Percentiles rank a stretch among this genome's conserved stretches.
Evolutionary conservation across 2,329 filamentous ascomycete species (phyloP).

Genomic region (Bipolaris gigantea): DNA sequence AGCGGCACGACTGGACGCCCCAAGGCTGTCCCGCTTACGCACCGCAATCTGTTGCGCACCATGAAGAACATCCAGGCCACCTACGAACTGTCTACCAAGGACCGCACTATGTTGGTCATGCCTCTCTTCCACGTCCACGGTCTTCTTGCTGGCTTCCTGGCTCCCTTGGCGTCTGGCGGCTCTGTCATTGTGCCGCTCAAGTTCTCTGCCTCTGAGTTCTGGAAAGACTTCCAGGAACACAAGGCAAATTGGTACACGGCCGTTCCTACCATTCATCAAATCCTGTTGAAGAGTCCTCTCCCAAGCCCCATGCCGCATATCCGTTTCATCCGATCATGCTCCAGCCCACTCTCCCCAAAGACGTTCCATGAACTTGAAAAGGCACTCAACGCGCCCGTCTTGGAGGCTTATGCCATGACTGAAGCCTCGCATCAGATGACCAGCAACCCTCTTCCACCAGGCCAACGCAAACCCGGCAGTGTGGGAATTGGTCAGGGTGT

Average conservation of each 20-base stretch:
- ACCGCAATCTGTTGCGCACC: slow-evolving; percentile 77
- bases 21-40: slow-evolving; percentile 79
- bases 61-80: slow-evolving; percentile 83
- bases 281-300: slow-evolving; percentile 72
- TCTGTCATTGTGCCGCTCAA: slow-evolving; percentile 77
- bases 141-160: slow-evolving; percentile 79
- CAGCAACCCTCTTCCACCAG: slow-evolving; percentile 64
- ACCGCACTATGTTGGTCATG: slow-evolving; percentile 87
- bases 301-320: slow-evolving; percentile 72
- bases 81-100: slow-evolving; percentile 69
- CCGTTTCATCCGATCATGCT: slow-evolving; percentile 86
- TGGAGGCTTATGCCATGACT: slow-evolving; percentile 92
- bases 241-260: slow-evolving; percentile 90
- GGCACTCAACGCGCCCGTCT: slow-evolving; percentile 74
- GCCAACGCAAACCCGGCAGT: slow-evolving; percentile 75
- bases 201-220: slow-evolving; percentile 83
- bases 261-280: slow-evolving; percentile 91
- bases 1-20: slow-evolving; percentile 83
- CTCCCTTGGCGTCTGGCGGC: slow-evolving; percentile 73
- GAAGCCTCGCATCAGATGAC: slow-evolving; percentile 87
- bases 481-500: slow-evolving; percentile 84
- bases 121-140: slow-evolving; percentile 89
- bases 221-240: slow-evolving; percentile 72
- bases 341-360: slow-evolving; percentile 79
- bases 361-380: slow-evolving; percentile 78